Evolutionary conservation across 177 flowering plant genomes (phyloP).

Genomic region (Vitis hybrid): DNA sequence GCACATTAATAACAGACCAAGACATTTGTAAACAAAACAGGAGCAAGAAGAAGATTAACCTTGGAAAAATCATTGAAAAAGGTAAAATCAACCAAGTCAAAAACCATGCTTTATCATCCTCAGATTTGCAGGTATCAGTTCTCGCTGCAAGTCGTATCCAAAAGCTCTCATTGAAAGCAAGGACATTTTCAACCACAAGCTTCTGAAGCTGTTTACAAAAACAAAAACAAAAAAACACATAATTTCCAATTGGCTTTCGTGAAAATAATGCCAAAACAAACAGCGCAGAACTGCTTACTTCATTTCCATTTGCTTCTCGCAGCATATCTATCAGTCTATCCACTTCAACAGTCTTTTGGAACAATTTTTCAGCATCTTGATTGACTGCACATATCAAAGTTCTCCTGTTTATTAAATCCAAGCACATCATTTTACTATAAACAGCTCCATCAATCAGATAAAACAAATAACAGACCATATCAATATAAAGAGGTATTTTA

Average conservation of each 20-base stretch:
- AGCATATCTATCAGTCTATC: slow-evolving; percentile 80
- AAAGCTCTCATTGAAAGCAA: slow-evolving; percentile 85
- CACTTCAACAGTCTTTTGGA: slow-evolving; percentile 79
- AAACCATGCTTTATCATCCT: slow-evolving; percentile 94
- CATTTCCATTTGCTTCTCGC: slow-evolving; percentile 66
- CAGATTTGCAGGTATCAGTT: slow-evolving; percentile 88
- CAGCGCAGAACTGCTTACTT: slow-evolving; percentile 50
- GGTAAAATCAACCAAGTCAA: slow-evolving; percentile 33
- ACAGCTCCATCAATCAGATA: slow-evolving; percentile 18
- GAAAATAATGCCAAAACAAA: neutral
- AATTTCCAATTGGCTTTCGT: neutral
- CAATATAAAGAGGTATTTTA: neutral
- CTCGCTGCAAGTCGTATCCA: slow-evolving; percentile 95
- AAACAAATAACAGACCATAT: neutral
- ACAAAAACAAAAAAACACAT: neutral
- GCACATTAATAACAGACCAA: slow-evolving; percentile 7
- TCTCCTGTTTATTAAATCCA: slow-evolving; percentile 85
- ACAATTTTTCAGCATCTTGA: slow-evolving; percentile 78
- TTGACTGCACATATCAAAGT: slow-evolving; percentile 83
- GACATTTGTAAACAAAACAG: neutral
- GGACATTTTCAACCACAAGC: slow-evolving; percentile 83
- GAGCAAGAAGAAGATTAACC: slow-evolving; percentile 2
- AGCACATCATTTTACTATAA: slow-evolving; percentile 27
- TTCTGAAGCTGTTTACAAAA: slow-evolving; percentile 64
- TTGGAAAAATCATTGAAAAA: slow-evolving; percentile 11